Base-by-base conservation (phyloP, 2,329 filamentous ascomycete genomes). In the Neoarthrinium moseri region DNA sequence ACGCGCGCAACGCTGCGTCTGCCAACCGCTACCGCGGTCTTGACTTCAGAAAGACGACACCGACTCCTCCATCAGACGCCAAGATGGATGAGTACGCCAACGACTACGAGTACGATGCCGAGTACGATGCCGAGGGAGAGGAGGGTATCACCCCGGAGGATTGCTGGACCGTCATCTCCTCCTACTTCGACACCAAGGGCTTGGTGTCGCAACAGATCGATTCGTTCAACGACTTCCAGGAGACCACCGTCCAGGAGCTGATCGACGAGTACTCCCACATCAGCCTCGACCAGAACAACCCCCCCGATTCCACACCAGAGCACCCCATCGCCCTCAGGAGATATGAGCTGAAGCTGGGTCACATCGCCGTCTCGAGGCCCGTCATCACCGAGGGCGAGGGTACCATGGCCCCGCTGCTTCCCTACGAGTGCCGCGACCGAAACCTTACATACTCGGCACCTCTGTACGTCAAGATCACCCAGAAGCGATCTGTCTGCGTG, bases 151-250 rank as follows among this genome's bases (percentile, higher is more conserved):
- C 91, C 21, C 89, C 91, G 50, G 94, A 97, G 74, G 95, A 99
- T 71, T 96, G 91, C 75, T 99, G 95, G 94, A 88, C 87, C 54
- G 92, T 97, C 62, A 97, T 99, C 65, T 91, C 89, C 46, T 88
- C 94, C 8, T 97, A 96, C 75, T 99, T 99, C 72, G 90, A 96
- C 58, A 81, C 84, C 52, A 99, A 97, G 71, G 92, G 94, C 60
- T 80, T 99, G 24, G 94, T 96, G 18, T 96, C 94, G 13, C 92
- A 99, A 70, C 94, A 99, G 74, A 85, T 97, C 52, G 92, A 97
- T 66, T 99, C 95, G 0, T 99, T 96, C 71, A 91, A 99, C 70
- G 91, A 97, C 65, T 99, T 99, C 62, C 91, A 94, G 47, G 85
- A 87, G 49, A 91, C 89, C 18, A 96, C 91, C 1, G 92, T 99